Percentiles rank a stretch among this genome's conserved stretches.
Conservation (phyloP, 2,329 filamentous ascomycete species). For the Beauveria sp. region DNA sequence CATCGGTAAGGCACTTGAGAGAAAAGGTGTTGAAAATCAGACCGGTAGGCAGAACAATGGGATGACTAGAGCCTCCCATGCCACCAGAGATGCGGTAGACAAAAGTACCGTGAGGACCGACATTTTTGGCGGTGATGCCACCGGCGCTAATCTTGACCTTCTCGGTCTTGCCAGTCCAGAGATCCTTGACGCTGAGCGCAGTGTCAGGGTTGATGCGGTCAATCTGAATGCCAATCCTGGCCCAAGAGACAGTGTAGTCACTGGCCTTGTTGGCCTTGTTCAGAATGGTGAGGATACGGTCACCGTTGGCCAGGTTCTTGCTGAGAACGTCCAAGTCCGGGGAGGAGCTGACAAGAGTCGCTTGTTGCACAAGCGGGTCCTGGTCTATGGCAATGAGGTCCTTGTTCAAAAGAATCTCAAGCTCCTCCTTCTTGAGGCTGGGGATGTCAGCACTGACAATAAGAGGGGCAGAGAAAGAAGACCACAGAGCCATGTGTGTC, state of each 20-base stretch:
- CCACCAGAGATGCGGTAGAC: conserved; percentile 33
- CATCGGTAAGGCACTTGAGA: conserved; percentile 33
- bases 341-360: conserved; percentile 38
- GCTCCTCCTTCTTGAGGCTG: conserved; percentile 24
- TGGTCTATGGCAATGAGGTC: conserved; percentile 36
- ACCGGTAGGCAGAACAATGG: conserved; percentile 33
- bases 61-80: conserved; percentile 16
- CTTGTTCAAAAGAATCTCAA: conserved; percentile 31
- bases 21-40: conserved; percentile 42
- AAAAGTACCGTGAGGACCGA: conserved; percentile 31
- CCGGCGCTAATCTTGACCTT: conserved; percentile 18
- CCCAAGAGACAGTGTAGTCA: conserved; percentile 25
- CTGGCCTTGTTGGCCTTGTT: conserved; percentile 30
- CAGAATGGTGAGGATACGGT: conserved; percentile 38
- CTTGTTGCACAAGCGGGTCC: conserved; percentile 34
- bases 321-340: conserved; percentile 36
- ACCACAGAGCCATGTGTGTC: conserved; percentile 30
- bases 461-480: conserved; percentile 26
- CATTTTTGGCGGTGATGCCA: conserved; percentile 18
- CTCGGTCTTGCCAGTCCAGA: conserved; percentile 32
- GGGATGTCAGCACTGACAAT: conserved; percentile 33
- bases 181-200: conserved; percentile 29
- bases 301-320: conserved; percentile 37
- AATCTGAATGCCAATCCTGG: conserved; percentile 28
- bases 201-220: conserved; percentile 18